Base-by-base conservation (phyloP, 129 eudicot genomes). In the Lonicera japonica region DNA sequence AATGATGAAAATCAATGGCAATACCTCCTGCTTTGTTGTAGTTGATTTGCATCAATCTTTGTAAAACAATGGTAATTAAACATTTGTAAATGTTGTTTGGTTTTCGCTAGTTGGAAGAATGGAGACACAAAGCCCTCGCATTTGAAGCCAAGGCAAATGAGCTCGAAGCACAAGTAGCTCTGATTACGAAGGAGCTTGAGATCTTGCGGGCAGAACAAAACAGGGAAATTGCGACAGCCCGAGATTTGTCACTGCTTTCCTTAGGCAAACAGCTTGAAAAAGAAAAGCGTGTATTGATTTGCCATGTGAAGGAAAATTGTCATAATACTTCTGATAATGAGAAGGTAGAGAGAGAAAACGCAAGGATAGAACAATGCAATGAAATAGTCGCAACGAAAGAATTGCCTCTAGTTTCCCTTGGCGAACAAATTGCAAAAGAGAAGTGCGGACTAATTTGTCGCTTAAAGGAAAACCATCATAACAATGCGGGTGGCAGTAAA, bases 371-470 rank as follows among this genome's bases (percentile, higher is more conserved):
- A 38, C 52, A 25, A 54, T 43, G 1, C 11, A 5, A 39, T 48
- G 64, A 66, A 61, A 5, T 11, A 48, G 72, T 55, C 58, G 25
- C 46, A 36, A 66, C 39, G 1, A 83, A 68, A 34, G 76, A 76
- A n/a, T 36, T 52, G 19, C 76, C 63, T 19, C 84, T 81, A 0
- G 60, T 84, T 58, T 81, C 96, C 63, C 64, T 81, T 9, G 94
- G 77, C n/a, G 82, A 80, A 60, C 92, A 84, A 50, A 81, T 88
- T 24, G 86, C 85, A n/a, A 82, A 65, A 77, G 96, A 83, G 65
- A 87, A 87, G 56, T 65, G 75, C 43, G 72, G 68, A 56, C 52
- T 83, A 51, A n/a, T 75, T 38, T 58, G 78, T 15, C 75, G 76
- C 16, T 40, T 68, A 65, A 86, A 82, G 74, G 86, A 78, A 71